Base-by-base conservation (phyloP, 495 filamentous ascomycete genomes). In the Tricharina praecox region DNA sequence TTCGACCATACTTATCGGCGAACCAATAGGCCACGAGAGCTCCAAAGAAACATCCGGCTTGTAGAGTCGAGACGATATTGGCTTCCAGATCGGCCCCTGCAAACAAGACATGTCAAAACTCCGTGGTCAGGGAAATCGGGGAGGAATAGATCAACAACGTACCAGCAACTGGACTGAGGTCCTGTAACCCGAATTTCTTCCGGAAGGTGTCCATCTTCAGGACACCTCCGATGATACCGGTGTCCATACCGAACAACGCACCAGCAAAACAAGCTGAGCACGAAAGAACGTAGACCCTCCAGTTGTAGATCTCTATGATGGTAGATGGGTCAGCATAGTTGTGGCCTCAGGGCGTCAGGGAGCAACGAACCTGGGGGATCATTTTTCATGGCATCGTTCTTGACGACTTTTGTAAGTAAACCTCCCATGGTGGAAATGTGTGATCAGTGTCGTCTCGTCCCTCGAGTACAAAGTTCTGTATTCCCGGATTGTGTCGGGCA, bases 191-290 rank as follows among this genome's bases (percentile, higher is more conserved):
- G 39, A 74, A 74, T 45, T 67, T 66, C 1, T 67, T 54, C 36
- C 67, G 70, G 50, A 71, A 73, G 34, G 52, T 53, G 9, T 59
- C 53, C 54, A 74, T 60, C 19, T 64, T 65, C 40, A 81, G 67
- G 45, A 81, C 74, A 52, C 77, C 77, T 13, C 77, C 77, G 50
- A 80, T 81, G 32, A 76, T 73, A 46, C 75, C 75, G 50, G 73
- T 77, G 51, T 68, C 69, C 70, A 76, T 75, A 18, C 77, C 77
- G 44, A 81, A 80, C 20, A 77, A 69, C 74, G 79, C 82, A 50
- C 81, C 82, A 34, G 81, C 82, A 50, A 82, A 87, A 64, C 81
- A 82, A 3, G 76, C 75, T 38, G 79, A 80, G 48, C 72, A 78
- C 18, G 80, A 77, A 24, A 85, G 63, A 26, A 73, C 61, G 52